A percentile compares a stretch with the other conserved stretches of the same genome.
phyloP scores from a whole-genome alignment of 805 yeast genomes.

The Yarrowia hollandica region DNA sequence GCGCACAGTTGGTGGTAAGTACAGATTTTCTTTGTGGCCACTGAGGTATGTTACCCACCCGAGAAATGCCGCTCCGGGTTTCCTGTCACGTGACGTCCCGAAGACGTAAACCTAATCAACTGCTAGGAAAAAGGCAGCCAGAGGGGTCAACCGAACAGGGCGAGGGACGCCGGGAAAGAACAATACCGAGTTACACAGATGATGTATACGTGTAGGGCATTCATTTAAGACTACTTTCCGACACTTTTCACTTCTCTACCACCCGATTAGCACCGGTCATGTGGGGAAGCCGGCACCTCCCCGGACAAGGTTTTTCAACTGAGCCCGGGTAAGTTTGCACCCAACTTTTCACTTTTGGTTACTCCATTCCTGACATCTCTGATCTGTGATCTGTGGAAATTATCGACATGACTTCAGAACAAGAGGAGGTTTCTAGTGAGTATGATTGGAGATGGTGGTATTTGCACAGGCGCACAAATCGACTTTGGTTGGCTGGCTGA shows the following conservation, averaged over 20 bases:
- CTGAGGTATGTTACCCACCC: not conserved
- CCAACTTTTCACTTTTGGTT: conserved; percentile 16
- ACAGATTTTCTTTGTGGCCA: too few relatives aligned
- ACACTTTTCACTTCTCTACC: too few relatives aligned
- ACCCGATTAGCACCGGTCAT: too few relatives aligned
- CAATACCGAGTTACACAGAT: too few relatives aligned
- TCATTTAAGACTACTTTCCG: too few relatives aligned
- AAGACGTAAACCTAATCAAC: conserved; percentile 5
- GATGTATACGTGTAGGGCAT: too few relatives aligned
- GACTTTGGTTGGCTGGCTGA: too few relatives aligned
- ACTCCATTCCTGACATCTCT: conserved; percentile 5
- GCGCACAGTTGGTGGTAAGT: too few relatives aligned
- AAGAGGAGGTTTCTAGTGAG: conserved; percentile 27
- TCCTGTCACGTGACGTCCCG: conserved; percentile 5
- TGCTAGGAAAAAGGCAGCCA: too few relatives aligned
- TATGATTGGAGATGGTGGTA: not conserved
- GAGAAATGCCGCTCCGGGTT: not conserved
- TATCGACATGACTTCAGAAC: conserved; percentile 27
- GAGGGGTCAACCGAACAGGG: not conserved
- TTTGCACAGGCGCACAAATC: too few relatives aligned
- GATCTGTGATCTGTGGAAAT: conserved; percentile 18
- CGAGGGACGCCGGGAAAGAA: not conserved
- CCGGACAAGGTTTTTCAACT: conserved; percentile 24
- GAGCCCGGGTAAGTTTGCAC: conserved; percentile 23
- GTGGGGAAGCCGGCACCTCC: not conserved